Base-by-base conservation (phyloP, 2,329 filamentous ascomycete genomes). In the Phialophora tarda region DNA sequence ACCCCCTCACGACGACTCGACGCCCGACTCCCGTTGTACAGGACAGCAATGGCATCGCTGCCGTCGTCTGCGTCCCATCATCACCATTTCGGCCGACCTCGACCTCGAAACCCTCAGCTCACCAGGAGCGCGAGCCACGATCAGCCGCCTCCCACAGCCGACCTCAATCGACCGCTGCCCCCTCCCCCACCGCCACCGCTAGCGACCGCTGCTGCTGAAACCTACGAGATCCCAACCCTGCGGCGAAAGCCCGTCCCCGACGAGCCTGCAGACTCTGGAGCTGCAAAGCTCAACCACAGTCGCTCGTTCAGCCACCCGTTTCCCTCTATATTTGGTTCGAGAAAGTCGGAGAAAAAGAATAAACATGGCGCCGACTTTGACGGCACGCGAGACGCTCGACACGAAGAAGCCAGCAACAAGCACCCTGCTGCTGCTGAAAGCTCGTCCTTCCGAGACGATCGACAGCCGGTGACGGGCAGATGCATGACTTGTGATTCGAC, bases 401-500 rank as follows among this genome's bases (percentile, higher is more conserved):
- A 68, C 23, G 78, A 82, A 63, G 80, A 80, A n/a, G 75, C 74
- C 44, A 69, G 73, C 50, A 69, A 54, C 51, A 64, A 71, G 51
- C 54, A 73, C 74, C 11, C 74, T 74, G 30, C 71, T 74, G 30
- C 71, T 74, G 48, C 48, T 23, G 63, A 69, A 47, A 51, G 38
- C 28, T 26, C 63, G 21, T 8, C 55, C n/a, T 53, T 63, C 73
- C 75, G 74, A 62, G 73, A 47, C 69, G 74, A 62, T 80, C 86
- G 84, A 71, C 87, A 91, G 71, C 86, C 89, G 73, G 82, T 83
- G 30, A 89, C 87, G 34, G 90, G 91, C 24, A 88, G 87, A 72
- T 97, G 93, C 76, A 93, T 94, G 86, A 93, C 92, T 38, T 97
- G 93, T 77, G 91, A 89, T 73, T 90, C 90, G 62, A 86, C 88